Evolutionary conservation across 768 basidiomycete species (phyloP), one percentile per base, ranked within the genome.

Genomic region (Pleurotus sapidus): DNA sequence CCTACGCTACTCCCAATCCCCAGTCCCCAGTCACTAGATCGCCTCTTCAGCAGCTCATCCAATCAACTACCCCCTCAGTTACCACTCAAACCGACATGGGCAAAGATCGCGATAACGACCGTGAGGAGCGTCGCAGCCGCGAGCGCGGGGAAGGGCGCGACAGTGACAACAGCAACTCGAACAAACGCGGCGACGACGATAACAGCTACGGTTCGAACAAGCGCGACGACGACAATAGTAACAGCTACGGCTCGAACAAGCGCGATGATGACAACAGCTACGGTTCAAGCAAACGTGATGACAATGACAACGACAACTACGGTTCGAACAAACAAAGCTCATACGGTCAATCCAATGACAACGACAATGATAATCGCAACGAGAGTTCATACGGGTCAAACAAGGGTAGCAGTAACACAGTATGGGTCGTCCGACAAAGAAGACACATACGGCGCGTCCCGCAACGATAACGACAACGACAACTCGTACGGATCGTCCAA

Each of bases 401-500:
- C 34, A 42, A 54, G 7, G 25, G 42, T 14, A 25, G 25, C 18
- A 24, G 42, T 15, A 51, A 37, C 17, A 23, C 51, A n/a, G 12
- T 54, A 54, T 20, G 51, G 51, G n/a, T 42, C 37, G 5, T 54
- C 51, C 18, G 25, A 54, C 37, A 42, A 24, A 12, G 49, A 51
- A 25, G 38, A 54, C 39, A 23, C 38, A 7, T 54, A 54, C 39
- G 51, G 51, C 17, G 25, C 37, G 5, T 54, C 51, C 51, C 39
- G 42, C 39, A 54, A 53, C 18, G 37, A 53, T 2, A 53, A 54
- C 42, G 59, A 60, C 42, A 56, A 50, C 27, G 30, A 39, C 39
- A 17, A 38, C 8, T 54, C 51, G 18, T 56, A 59, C 45, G 59
- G 60, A 49, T 58, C 25, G 48, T 59, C 57, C 49, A 48, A 53